These are phyloP conservation scores for Dunaliella salina DNA, from an alignment of 163 green algal genomes.

Conservation along the genomic window DNA sequence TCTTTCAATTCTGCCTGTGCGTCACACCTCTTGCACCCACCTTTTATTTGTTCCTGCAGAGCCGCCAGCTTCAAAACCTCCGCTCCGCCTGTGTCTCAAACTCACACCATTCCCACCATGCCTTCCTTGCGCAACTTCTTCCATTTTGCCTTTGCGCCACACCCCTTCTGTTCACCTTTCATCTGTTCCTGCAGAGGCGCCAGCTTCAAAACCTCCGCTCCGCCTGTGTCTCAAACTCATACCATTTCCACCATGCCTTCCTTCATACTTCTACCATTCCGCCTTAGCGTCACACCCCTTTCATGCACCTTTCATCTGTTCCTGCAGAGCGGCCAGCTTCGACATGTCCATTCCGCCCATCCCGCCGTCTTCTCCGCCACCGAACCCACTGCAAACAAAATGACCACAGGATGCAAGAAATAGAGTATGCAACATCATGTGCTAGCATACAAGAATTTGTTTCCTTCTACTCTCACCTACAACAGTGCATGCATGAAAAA, in stretches of 20 bases:
- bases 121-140: too few species aligned
- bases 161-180: conserved; percentile 10
- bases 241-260: conserved; percentile 60
- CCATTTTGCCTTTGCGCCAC: too few species aligned
- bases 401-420: too few species aligned
- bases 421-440: too few species aligned
- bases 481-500: too few species aligned
- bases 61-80: conserved; percentile 6
- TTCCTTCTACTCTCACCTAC: too few species aligned
- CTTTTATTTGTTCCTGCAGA: conserved; percentile 13
- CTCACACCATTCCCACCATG: conserved; percentile 57
- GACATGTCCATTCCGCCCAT: conserved; percentile 42
- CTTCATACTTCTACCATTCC: too few species aligned
- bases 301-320: conserved; percentile 17
- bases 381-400: conserved; percentile 18
- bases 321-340: not conserved
- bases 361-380: conserved; percentile 31
- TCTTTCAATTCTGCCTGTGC: too few species aligned
- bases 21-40: not conserved
- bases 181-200: not conserved
- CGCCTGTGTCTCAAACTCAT: conserved; percentile 21
- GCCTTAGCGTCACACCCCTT: too few species aligned
- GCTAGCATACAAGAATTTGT: too few species aligned
- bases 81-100: conserved; percentile 26
- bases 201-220: conserved; percentile 18